Evolutionary conservation across 441 rosid genomes (phyloP), one percentile per base, ranked within the genome.

Genomic region (Gossypium davidsonii): DNA sequence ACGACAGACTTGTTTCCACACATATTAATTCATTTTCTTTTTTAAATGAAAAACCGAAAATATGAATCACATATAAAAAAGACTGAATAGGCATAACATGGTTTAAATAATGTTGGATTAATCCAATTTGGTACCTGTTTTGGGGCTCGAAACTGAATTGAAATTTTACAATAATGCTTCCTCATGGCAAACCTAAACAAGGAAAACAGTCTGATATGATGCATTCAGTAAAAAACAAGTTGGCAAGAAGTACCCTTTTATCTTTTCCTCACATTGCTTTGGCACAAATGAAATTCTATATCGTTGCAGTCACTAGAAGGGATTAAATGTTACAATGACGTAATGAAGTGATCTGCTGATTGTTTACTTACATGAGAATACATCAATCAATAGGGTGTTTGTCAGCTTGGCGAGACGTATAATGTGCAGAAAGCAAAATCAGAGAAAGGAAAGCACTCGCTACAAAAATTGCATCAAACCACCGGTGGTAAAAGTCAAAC

Each of bases 391-490:
- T 90, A 4, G 98, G 93, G 80, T 96, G 98, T 75, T 96, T 96
- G 79, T 93, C 96, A 17, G 88, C 82, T 89, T 96, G 98, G 20
- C 98, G 94, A 67, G 99, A 96, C 8, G 98, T 93, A 69, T 93
- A 90, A 81, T 93, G 98, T 0, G 97, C 99, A 71, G 99, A 89
- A 3, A 96, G 90, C 80, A 96, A 83, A 72, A 96, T 93, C 64
- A 91, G 85, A 62, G 99, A 96, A 72, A 90, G 96, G 85, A 96
- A 91, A 74, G 97, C 96, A 71, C 98, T 93, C 37, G 99, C 99
- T 66, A 88, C 99, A 66, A 96, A 93, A 72, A 96, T 91, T 26
- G 99, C 99, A 83, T 93, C 99, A 71, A 96, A 93, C 98, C 97
- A 96, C 71, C 97, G 84, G 76, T 96, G 98, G 84, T 93, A 96